These are phyloP conservation scores for Pterocarpus santalinus DNA, from an alignment of 306 rosid species.

Conservation along the genomic window DNA sequence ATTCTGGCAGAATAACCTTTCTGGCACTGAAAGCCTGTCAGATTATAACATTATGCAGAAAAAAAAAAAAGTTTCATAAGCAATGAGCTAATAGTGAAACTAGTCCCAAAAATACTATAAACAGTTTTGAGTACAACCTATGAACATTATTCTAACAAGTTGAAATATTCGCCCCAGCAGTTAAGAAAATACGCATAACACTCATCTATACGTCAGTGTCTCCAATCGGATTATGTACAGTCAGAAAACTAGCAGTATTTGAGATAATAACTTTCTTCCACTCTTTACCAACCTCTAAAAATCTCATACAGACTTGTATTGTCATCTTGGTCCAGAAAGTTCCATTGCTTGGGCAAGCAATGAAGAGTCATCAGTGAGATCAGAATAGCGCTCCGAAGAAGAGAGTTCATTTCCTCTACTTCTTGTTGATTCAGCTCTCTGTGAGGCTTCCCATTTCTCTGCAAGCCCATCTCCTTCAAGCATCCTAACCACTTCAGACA, in stretches of 20 bases:
- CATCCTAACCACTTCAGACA: conserved; percentile 97
- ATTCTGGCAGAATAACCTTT: too few species aligned
- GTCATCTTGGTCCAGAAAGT: conserved; percentile 96
- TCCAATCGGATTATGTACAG: conserved; percentile 61
- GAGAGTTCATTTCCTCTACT: conserved; percentile 82
- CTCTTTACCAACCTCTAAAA: not conserved
- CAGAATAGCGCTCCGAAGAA: conserved; percentile 87
- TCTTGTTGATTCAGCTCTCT: conserved; percentile 81
- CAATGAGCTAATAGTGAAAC: not conserved
- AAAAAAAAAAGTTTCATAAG: not conserved
- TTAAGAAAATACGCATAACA: conserved; percentile 36
- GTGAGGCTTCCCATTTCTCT: conserved; percentile 98
- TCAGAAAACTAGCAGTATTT: conserved; percentile 41
- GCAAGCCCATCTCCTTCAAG: conserved; percentile 99
- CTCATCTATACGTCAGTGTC: conserved; percentile 47
- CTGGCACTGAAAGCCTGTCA: not conserved
- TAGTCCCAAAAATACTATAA: conserved; percentile 39
- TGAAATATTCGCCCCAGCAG: conserved; percentile 39
- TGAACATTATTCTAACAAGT: conserved; percentile 54
- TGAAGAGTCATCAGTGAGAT: conserved; percentile 97
- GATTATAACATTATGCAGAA: not conserved
- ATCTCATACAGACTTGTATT: not conserved
- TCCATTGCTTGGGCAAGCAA: conserved; percentile 98
- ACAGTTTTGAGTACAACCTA: conserved; percentile 48
- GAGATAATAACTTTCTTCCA: conserved; percentile 10